A percentile compares a stretch with the other conserved stretches of the same genome.
Conservation (phyloP, 2,329 filamentous ascomycete genomes). For the Cladosporium sphaerospermum region DNA sequence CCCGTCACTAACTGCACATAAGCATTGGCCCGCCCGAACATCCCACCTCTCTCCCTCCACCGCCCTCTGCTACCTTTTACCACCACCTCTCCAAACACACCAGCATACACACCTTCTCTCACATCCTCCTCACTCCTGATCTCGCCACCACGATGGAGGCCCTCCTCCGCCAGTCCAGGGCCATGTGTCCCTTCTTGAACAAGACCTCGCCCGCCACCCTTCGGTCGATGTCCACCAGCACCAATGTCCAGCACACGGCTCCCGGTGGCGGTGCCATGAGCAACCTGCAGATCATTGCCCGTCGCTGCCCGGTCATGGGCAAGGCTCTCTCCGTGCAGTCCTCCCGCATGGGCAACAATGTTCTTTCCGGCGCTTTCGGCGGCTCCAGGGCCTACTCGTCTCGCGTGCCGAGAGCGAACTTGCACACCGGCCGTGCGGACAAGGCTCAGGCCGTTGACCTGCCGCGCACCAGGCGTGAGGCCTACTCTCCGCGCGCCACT, state of each 20-base stretch:
- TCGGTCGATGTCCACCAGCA: constrained; percentile 76
- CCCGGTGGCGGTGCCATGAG: constrained; percentile 90
- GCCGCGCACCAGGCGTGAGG: constrained; percentile 15
- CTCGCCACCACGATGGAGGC: constrained; percentile 65
- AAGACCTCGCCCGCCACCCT: constrained; percentile 87
- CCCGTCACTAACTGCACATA: constrained; percentile 7
- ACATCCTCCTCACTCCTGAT: background rate
- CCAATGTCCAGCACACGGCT: constrained; percentile 57
- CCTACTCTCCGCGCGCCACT: constrained; percentile 1
- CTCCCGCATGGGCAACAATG: constrained; percentile 42
- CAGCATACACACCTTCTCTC: background rate
- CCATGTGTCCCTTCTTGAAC: constrained; percentile 96
- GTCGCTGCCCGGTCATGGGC: constrained; percentile 97
- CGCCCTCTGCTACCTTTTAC: background rate
- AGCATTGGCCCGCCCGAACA: constrained; percentile 7
- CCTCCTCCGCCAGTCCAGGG: constrained; percentile 88
- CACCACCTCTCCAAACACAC: background rate
- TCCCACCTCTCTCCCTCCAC: background rate
- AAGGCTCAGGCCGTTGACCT: constrained; percentile 43
- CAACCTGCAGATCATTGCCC: constrained; percentile 88
- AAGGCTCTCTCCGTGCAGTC: constrained; percentile 88
- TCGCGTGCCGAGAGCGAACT: constrained; percentile 70
- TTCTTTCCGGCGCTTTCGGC: constrained; percentile 44
- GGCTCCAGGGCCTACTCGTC: constrained; percentile 56
- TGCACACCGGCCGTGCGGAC: constrained; percentile 33